Evolutionary conservation across 2,329 filamentous ascomycete genomes (phyloP), one percentile per base, ranked within the genome.

Genomic region (Xylariaceae sp.): DNA sequence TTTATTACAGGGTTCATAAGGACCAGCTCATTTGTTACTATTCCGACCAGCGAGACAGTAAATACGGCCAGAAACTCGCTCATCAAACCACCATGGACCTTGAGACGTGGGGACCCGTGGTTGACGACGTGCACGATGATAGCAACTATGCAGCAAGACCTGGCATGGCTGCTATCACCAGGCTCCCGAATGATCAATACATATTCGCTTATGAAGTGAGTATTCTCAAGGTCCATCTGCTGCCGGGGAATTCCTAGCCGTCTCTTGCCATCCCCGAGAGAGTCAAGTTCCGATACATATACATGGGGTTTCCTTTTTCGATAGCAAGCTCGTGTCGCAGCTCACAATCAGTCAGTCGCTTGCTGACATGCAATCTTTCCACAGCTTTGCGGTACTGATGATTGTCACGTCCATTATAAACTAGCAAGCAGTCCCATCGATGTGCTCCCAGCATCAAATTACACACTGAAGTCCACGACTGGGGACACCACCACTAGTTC

Each of bases 31-130:
- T 88, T 32, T 72, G 77, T 60, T 88, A 86, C 73, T 88, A 87
- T 71, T 83, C 84, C 1, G 85, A 88, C 67, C 85, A 88, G 65
- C 78, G 55, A 41, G 83, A 84, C 59, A 76, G 81, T 56, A 72
- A 73, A 1, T 74, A 87, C 62, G 85, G 84, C 26, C 85, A 88
- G 67, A 86, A 87, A 64, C 75, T 88, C 47, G 75, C 80, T 3
- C 84, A 88, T 65, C 83, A 87, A 68, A 73, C 74, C 19, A 77
- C 80, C 3, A 74, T 68, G 1, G 81, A 88, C 62, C 73, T 87
- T 7, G 69, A 74, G 56, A 78, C 68, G 7, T 88, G 85, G 85
- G 76, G 76, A 9, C 64, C 74, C 0, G 70, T 78, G 2, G 76
- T 85, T 43, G 75, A 84, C 54, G 84, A 88, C 60, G 83, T 85